Percentiles rank a stretch among this genome's conserved stretches.
Conservation (phyloP, 1,284 basidiomycete species). For the Xerocomus minutiporus region DNA sequence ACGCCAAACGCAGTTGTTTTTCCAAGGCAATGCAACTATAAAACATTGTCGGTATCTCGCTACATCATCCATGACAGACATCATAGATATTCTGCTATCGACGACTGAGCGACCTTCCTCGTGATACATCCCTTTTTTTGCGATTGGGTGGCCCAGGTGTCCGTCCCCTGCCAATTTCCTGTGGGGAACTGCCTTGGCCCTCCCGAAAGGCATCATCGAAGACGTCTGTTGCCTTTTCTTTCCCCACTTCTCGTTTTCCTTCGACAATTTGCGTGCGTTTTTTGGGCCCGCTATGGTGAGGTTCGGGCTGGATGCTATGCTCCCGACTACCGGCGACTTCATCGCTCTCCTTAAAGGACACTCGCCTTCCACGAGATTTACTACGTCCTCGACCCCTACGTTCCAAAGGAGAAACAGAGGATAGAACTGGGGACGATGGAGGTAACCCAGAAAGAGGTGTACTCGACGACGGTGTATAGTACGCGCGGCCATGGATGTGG, state of each 20-base stretch:
- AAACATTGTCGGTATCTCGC: conserved; percentile 8
- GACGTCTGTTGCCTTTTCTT: conserved; percentile 13
- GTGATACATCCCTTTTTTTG: conserved; percentile 16
- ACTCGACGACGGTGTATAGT: conserved; percentile 25
- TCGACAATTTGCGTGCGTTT: conserved; percentile 10
- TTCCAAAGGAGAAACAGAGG: conserved; percentile 19
- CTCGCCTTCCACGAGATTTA: conserved; percentile 26
- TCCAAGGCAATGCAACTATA: neutral
- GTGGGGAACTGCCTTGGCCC: conserved; percentile 12
- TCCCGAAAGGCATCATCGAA: conserved; percentile 8
- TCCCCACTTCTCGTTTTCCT: conserved; percentile 12
- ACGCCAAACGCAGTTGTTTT: neutral
- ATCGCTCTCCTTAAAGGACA: conserved; percentile 28
- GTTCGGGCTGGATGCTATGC: conserved; percentile 5
- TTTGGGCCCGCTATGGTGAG: conserved; percentile 8
- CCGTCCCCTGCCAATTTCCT: conserved; percentile 19
- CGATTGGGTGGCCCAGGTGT: conserved; percentile 27
- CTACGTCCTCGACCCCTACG: conserved; percentile 19
- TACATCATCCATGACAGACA: conserved; percentile 5
- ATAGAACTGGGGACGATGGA: conserved; percentile 24
- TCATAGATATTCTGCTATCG: conserved; percentile 15
- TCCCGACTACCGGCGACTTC: conserved; percentile 7
- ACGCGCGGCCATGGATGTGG: conserved; percentile 11
- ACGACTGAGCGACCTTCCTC: conserved; percentile 23
- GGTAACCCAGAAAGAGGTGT: conserved; percentile 15